phyloP scores from a whole-genome alignment of 1,139 yeast genomes.

The Blastobotrys malaysiensis region DNA sequence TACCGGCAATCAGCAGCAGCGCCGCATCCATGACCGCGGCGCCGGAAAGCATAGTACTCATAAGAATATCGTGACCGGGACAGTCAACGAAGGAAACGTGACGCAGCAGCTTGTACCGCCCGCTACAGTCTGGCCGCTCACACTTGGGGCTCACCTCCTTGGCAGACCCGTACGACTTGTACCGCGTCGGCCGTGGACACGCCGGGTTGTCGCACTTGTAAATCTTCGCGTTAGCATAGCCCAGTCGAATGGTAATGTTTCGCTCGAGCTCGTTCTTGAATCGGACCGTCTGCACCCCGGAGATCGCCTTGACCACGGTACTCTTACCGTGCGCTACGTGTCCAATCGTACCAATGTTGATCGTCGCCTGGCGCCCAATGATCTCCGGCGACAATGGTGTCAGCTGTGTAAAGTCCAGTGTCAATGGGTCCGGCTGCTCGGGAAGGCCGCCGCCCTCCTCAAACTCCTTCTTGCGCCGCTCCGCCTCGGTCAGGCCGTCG shows the following conservation, averaged over 20 bases:
- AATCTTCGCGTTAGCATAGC: conserved; percentile 98
- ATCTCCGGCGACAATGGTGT: conserved; percentile 92
- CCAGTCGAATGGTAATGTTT: conserved; percentile 96
- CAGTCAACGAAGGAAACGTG: conserved; percentile 99
- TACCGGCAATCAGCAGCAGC: conserved; percentile 89
- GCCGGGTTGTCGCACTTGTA: conserved; percentile 83
- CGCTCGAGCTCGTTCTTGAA: conserved; percentile 98
- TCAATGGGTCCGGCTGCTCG: conserved; percentile 72
- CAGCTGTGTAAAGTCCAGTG: conserved; percentile 67
- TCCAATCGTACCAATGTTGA: conserved; percentile 98
- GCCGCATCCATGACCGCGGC: conserved; percentile 99
- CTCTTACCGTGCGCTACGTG: conserved; percentile 99
- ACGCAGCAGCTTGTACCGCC: conserved; percentile 84
- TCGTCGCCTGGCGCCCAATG: conserved; percentile 97
- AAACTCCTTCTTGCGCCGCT: conserved; percentile 75
- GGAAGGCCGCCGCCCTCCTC: conserved; percentile 99
- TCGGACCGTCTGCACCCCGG: conserved; percentile 98
- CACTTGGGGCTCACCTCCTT: conserved; percentile 93
- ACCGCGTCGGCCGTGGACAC: conserved; percentile 94
- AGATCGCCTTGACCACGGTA: conserved; percentile 96
- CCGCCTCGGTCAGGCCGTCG: conserved; percentile 51
- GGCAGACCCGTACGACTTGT: conserved; percentile 88
- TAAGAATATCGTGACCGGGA: conserved; percentile 99
- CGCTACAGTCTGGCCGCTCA: conserved; percentile 67
- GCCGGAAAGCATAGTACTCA: conserved; percentile 99